Base-by-base conservation (phyloP, 352 stramenopile genomes). In the Saprolegnia diclina region DNA sequence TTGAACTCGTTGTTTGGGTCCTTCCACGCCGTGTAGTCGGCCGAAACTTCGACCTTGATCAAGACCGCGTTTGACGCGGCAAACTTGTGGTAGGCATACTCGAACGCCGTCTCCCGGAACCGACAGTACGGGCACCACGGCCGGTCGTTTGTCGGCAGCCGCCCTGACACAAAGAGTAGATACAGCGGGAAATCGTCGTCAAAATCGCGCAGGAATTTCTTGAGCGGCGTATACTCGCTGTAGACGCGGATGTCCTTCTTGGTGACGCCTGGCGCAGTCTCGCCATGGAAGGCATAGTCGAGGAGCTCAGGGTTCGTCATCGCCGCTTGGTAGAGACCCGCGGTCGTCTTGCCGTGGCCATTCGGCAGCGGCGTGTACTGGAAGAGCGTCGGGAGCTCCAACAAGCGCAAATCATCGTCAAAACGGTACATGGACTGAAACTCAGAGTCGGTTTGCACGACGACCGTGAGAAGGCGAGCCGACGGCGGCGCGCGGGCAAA, bases 101-200 rank as follows among this genome's bases (percentile, higher is more conserved):
- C 81, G 19, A 90, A 32, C 0, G 83, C 81, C 32, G 90, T 65
- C 68, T 93, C 80, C 5, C 80, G 88, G 71, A 79, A 91, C 19
- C 85, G 83, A 56, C 85, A 93, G 74, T 90, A 93, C 18, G 82
- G 80, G 74, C 85, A 93, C 83, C 85, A 93, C 50, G 82, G 81
- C 2, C 85, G 77, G 46, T 91, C 84, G 71, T 93, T 93, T 54
- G 77, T 70, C 24, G 56, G 64, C 66, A 91, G 78, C 56, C 79
- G 75, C 5, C 83, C 85, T 0, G 83, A 90, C 0, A 93, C 75
- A 66, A 93, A 91, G 61, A 90, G 71, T 2, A 93, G 45, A 40
- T 83, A 91, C 13, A 82, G 59, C 19, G 81, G 82, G n/a, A 72
- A 46, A 5, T 70, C 72, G 0, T 76, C 72, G 37, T 76, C 68